Conservation (phyloP, 148 eudicot genomes). For the Silene uniflora region DNA sequence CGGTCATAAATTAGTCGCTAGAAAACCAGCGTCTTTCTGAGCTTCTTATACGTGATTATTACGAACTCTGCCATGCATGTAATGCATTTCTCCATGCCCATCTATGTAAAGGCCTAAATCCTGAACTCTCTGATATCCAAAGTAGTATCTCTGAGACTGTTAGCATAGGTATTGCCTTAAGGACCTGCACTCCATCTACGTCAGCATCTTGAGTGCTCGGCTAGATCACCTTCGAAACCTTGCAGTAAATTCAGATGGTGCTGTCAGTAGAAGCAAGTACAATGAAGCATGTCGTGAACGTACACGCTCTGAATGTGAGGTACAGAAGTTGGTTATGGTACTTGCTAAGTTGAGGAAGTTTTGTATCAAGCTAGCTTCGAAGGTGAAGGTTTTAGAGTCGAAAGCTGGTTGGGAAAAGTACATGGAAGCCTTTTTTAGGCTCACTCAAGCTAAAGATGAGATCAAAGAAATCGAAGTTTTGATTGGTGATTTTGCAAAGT, state of each 20-base stretch:
- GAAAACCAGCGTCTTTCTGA: slow-evolving; percentile 46
- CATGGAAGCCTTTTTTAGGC: background rate
- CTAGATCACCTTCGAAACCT: slow-evolving; percentile 29
- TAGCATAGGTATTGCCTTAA: slow-evolving; percentile 36
- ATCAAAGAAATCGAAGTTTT: slow-evolving; percentile 33
- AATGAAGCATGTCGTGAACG: slow-evolving; percentile 35
- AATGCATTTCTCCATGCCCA: slow-evolving; percentile 46
- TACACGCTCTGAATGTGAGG: slow-evolving; percentile 30
- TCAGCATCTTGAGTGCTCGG: slow-evolving; percentile 41
- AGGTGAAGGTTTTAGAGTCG: slow-evolving; percentile 22
- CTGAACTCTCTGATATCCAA: slow-evolving; percentile 26
- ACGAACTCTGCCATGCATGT: slow-evolving; percentile 42
- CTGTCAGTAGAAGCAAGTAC: slow-evolving; percentile 26
- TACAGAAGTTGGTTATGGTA: slow-evolving; percentile 30
- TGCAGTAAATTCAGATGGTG: slow-evolving; percentile 42
- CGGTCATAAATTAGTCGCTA: slow-evolving; percentile 32
- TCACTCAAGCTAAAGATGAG: slow-evolving; percentile 18
- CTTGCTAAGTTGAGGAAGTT: slow-evolving; percentile 34
- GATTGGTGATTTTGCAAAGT: slow-evolving; percentile 36
- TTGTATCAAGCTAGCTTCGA: background rate
- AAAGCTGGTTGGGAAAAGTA: slow-evolving; percentile 17
- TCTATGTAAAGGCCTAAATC: slow-evolving; percentile 37
- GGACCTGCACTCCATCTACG: slow-evolving; percentile 40
- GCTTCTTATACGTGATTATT: slow-evolving; percentile 31
- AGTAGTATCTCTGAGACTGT: slow-evolving; percentile 29